These are phyloP conservation scores for Vavraia culicis DNA, from an alignment of 371 early-diverging fungal genomes.

Conservation along the genomic window DNA sequence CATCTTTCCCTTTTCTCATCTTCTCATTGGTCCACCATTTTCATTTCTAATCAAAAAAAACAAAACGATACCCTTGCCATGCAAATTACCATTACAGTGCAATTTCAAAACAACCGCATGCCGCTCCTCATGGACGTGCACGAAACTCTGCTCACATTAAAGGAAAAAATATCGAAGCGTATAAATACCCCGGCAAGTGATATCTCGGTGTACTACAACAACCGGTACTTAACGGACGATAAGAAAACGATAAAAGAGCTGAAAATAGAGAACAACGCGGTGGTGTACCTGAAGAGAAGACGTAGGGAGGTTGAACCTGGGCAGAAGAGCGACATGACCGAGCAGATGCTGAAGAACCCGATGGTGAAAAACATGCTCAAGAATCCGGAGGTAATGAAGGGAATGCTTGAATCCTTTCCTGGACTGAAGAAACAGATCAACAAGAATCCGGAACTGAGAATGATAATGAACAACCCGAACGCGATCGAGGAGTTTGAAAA, in stretches of 20 bases:
- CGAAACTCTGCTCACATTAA: constrained; percentile 29
- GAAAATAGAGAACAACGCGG: constrained; percentile 8
- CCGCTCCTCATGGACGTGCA: constrained; percentile 19
- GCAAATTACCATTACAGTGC: constrained; percentile 19
- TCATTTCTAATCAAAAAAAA: too few relatives aligned
- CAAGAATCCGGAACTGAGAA: constrained; percentile 31
- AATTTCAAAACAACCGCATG: constrained; percentile 19
- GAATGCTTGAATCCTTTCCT: constrained; percentile 38
- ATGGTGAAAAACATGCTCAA: constrained; percentile 38
- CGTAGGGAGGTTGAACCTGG: constrained; percentile 10
- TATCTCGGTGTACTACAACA: too few relatives aligned
- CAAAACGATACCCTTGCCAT: too few relatives aligned
- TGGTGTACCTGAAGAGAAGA: constrained; percentile 26
- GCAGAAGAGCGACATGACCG: neutral
- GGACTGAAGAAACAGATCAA: constrained; percentile 34
- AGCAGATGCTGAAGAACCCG: constrained; percentile 27
- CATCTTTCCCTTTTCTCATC: too few relatives aligned
- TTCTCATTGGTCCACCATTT: too few relatives aligned
- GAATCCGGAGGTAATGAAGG: constrained; percentile 38
- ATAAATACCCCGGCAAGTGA: constrained; percentile 5
- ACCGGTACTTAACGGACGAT: too few relatives aligned
- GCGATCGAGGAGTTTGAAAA: constrained; percentile 41
- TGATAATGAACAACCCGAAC: constrained; percentile 36
- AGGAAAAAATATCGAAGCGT: constrained; percentile 27
- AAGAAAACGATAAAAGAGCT: constrained; percentile 24